Evolutionary conservation across 768 basidiomycete genomes (phyloP).

Genomic region (Daedaleopsis nitida): DNA sequence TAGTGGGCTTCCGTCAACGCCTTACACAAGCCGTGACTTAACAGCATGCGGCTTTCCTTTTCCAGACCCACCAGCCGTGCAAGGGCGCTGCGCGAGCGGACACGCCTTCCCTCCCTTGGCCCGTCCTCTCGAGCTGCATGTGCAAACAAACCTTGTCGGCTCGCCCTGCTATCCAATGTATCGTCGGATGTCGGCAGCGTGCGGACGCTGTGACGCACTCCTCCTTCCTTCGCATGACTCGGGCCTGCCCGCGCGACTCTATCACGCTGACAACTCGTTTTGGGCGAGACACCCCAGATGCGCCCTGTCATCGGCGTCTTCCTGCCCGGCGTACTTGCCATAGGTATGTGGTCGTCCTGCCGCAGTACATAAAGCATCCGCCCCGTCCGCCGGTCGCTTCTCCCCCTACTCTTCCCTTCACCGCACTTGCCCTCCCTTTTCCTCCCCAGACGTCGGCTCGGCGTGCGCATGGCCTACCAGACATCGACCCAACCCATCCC

Average conservation of each 20-base stretch:
- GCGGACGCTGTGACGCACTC: constrained; percentile 12
- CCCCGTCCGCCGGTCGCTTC: not conserved
- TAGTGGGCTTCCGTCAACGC: not conserved
- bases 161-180: not conserved
- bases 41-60: not conserved
- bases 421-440: not conserved
- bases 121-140: not conserved
- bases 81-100: constrained; percentile 1
- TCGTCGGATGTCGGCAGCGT: constrained; percentile 16
- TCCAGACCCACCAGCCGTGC: not conserved
- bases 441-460: not conserved
- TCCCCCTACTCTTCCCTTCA: not conserved
- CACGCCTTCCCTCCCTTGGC: not conserved
- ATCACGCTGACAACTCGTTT: constrained; percentile 9
- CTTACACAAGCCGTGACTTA: not conserved
- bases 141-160: constrained; percentile 1
- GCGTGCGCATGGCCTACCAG: not conserved
- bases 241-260: constrained; percentile 8
- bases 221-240: constrained; percentile 5
- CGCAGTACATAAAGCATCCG: constrained; percentile 5
- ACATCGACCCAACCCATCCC: not conserved
- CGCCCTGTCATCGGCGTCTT: not conserved
- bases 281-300: not conserved
- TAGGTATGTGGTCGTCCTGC: constrained; percentile 5
- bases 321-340: not conserved